Conservation (phyloP, 257 asterid genomes). For the Solanum sitiens region DNA sequence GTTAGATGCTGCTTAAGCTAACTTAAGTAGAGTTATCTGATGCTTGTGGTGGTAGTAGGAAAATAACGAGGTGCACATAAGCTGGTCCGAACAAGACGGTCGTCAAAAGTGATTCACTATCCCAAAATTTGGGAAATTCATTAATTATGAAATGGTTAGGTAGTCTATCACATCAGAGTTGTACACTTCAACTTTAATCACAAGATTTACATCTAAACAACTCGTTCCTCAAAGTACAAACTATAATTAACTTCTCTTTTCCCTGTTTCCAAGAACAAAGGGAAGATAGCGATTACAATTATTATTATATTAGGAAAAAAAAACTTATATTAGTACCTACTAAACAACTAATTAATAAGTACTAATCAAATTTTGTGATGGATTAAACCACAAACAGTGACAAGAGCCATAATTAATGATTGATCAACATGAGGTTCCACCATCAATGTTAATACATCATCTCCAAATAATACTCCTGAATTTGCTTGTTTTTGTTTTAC, state of each 20-base stretch:
- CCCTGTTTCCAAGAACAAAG: not conserved
- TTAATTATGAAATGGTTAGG: not conserved
- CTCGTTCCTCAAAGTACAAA: not conserved
- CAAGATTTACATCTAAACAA: not conserved
- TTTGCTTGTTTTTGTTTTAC: conserved; percentile 33
- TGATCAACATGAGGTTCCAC: conserved; percentile 54
- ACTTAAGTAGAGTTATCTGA: not conserved
- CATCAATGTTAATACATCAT: conserved; percentile 43
- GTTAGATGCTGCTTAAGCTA: not conserved
- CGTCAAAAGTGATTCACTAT: too few relatives aligned
- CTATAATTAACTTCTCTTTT: not conserved
- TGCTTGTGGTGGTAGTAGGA: not conserved
- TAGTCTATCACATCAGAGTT: not conserved
- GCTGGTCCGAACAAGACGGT: not conserved
- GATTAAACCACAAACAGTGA: conserved; percentile 44
- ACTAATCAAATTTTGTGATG: conserved; percentile 21
- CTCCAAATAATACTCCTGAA: conserved; percentile 41
- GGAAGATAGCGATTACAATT: not conserved
- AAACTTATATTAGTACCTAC: not conserved
- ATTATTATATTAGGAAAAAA: not conserved
- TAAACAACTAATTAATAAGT: too few relatives aligned
- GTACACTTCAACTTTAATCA: not conserved
- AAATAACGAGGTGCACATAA: accelerated
- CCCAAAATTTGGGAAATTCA: too few relatives aligned
- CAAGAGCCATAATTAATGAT: conserved; percentile 47